Conservation (phyloP, 176 grass and related monocot species). For the Zoysia pacifica region DNA sequence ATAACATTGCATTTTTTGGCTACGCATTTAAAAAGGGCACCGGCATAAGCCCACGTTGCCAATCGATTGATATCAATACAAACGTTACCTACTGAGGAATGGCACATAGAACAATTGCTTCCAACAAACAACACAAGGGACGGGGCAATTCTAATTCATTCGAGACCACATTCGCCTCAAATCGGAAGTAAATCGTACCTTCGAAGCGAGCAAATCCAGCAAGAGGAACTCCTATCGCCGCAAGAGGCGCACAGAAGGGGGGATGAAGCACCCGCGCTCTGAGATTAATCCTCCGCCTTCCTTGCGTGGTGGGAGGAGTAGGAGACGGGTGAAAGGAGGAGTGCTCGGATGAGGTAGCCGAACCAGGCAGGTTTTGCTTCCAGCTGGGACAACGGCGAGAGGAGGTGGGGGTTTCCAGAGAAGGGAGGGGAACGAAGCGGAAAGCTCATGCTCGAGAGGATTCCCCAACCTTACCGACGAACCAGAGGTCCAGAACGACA, state of each 20-base stretch:
- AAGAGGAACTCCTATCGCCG: background rate
- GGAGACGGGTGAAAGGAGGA: conserved; percentile 6
- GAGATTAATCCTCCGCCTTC: conserved; percentile 15
- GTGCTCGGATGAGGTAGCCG: background rate
- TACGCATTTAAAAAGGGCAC: background rate
- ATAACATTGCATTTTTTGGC: background rate
- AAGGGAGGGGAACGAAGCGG: conserved; percentile 21
- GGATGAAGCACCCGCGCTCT: background rate
- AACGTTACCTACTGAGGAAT: background rate
- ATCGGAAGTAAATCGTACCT: background rate
- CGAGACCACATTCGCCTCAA: background rate
- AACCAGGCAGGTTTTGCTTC: conserved; percentile 13
- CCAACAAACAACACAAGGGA: background rate
- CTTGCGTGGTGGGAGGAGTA: conserved; percentile 38
- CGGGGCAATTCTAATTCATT: background rate
- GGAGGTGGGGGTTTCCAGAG: background rate
- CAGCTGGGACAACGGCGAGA: background rate
- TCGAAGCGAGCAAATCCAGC: background rate
- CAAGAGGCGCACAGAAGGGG: background rate
- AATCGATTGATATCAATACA: background rate
- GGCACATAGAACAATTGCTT: background rate
- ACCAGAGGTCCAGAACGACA: background rate
- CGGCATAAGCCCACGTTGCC: background rate
- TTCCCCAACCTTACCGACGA: conserved; percentile 18
- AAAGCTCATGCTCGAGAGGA: conserved; percentile 29